phyloP scores from a whole-genome alignment of 352 stramenopile genomes.

The Pythium periplocum region DNA sequence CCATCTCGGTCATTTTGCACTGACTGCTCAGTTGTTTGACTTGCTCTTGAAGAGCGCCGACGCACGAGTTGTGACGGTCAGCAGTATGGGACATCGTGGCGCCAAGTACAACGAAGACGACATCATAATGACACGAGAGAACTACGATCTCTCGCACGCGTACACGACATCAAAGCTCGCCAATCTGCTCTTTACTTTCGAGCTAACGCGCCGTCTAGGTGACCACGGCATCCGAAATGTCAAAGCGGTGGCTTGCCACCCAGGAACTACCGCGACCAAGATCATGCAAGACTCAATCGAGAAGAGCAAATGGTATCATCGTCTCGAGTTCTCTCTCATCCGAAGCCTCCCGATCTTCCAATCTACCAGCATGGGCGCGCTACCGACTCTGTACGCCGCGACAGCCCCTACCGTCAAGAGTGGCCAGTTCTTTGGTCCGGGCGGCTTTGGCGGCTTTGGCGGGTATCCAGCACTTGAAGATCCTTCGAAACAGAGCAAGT shows the following conservation, averaged over 20 bases:
- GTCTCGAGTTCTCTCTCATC: constrained; percentile 23
- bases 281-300: constrained; percentile 21
- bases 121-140: constrained; percentile 33
- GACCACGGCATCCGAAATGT: constrained; percentile 18
- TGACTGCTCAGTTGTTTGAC: constrained; percentile 20
- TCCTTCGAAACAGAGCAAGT: constrained; percentile 22
- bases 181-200: constrained; percentile 45
- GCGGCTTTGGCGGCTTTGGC: constrained; percentile 17
- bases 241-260: constrained; percentile 22
- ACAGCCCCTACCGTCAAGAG: constrained; percentile 20
- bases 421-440: constrained; percentile 29
- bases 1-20: constrained; percentile 27
- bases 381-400: constrained; percentile 39
- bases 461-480: constrained; percentile 35
- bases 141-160: constrained; percentile 20
- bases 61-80: constrained; percentile 25
- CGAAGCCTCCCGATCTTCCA: constrained; percentile 33
- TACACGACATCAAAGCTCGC: constrained; percentile 48
- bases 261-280: constrained; percentile 33
- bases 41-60: constrained; percentile 19
- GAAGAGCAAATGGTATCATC: constrained; percentile 19
- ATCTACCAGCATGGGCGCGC: constrained; percentile 31
- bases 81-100: constrained; percentile 36
- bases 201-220: constrained; percentile 33
- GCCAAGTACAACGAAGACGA: constrained; percentile 24